Evolutionary conservation across 2,329 filamentous ascomycete species (phyloP).

Genomic region (Colletotrichum tropicicola): DNA sequence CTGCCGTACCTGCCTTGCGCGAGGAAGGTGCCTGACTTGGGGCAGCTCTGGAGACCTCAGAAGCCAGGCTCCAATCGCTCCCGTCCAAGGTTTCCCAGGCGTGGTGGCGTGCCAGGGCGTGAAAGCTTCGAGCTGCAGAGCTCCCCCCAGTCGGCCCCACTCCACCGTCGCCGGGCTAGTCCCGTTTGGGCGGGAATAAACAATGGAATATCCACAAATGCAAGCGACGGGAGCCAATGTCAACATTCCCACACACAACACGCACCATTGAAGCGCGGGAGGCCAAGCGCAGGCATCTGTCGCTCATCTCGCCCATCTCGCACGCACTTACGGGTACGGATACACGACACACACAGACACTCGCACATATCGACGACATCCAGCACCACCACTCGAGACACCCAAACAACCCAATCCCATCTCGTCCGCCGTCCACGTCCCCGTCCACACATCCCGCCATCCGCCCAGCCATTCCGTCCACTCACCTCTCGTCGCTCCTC

Average conservation of each 20-base stretch:
- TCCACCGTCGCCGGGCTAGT: neutral
- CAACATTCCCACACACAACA: conserved; percentile 23
- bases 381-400: too few species aligned
- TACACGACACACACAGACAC: neutral
- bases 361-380: neutral
- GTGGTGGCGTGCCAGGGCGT: neutral
- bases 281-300: neutral
- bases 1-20: conserved; percentile 9
- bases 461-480: conserved; percentile 49
- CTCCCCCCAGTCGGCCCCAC: conserved; percentile 5
- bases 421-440: too few species aligned
- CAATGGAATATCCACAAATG: conserved; percentile 25
- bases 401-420: neutral
- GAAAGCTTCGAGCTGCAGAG: conserved; percentile 18
- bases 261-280: neutral
- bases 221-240: conserved; percentile 23
- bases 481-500: conserved; percentile 40
- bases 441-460: conserved; percentile 37
- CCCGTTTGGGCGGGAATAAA: conserved; percentile 28
- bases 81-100: conserved; percentile 2
- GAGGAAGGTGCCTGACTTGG: conserved; percentile 10
- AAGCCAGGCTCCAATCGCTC: conserved; percentile 16
- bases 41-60: conserved; percentile 13
- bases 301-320: neutral
- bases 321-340: conserved; percentile 13